phyloP scores from a whole-genome alignment of 139 green algal genomes.

The Pleodorina starrii region DNA sequence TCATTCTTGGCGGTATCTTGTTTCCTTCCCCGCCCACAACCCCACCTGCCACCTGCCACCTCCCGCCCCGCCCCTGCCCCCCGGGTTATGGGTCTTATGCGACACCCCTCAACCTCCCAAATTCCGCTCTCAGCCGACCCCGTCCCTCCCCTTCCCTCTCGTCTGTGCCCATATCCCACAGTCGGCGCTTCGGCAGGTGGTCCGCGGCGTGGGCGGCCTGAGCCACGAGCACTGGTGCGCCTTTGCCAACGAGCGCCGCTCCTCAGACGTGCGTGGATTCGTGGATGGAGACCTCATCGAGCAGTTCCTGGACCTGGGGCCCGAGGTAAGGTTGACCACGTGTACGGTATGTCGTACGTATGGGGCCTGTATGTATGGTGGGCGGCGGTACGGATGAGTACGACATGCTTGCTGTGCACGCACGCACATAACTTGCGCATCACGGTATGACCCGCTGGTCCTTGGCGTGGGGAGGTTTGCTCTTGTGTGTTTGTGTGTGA shows the following conservation, averaged over 20 bases:
- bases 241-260: slow-evolving; percentile 88
- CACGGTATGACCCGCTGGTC: neutral
- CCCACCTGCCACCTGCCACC: neutral
- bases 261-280: slow-evolving; percentile 74
- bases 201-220: slow-evolving; percentile 90
- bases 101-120: too few relatives aligned
- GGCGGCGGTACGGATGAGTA: neutral
- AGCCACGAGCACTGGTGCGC: slow-evolving; percentile 86
- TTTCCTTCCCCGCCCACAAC: neutral
- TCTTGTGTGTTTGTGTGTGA: neutral
- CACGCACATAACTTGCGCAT: neutral
- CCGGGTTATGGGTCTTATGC: too few relatives aligned
- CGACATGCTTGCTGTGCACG: neutral
- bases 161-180: slow-evolving; percentile 12
- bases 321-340: slow-evolving; percentile 49
- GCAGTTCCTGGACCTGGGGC: slow-evolving; percentile 90
- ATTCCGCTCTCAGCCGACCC: neutral
- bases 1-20: too few relatives aligned
- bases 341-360: neutral
- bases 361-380: neutral
- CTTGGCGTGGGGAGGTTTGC: neutral
- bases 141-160: neutral
- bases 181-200: slow-evolving; percentile 58
- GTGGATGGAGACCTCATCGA: slow-evolving; percentile 98
- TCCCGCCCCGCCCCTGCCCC: neutral